Conservation (phyloP, 768 basidiomycete species). For the Xerocomus potaroensis region DNA sequence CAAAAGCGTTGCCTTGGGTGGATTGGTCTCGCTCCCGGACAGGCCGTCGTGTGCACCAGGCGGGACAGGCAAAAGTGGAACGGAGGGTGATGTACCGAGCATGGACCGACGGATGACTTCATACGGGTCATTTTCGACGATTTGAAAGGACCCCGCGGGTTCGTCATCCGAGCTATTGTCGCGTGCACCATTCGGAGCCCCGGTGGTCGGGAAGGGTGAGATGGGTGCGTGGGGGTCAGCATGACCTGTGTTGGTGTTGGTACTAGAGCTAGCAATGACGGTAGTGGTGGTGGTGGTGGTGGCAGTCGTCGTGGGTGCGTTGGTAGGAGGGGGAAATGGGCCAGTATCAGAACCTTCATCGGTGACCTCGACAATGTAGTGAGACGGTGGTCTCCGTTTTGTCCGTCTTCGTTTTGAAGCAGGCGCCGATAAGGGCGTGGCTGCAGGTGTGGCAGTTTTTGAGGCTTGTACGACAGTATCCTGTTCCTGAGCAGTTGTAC, state of each 20-base stretch:
- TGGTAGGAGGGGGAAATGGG: not conserved
- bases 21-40: not conserved
- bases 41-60: not conserved
- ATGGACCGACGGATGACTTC: constrained; percentile 11
- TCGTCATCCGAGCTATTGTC: constrained; percentile 22
- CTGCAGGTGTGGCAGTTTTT: not conserved
- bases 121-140: constrained; percentile 27
- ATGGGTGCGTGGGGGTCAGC: not conserved
- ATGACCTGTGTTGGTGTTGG: not conserved
- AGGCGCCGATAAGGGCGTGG: not conserved
- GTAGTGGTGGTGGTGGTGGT: not conserved
- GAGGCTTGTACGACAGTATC: not conserved
- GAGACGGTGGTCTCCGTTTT: constrained; percentile 19
- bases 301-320: not conserved
- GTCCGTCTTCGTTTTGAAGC: constrained; percentile 2
- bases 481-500: not conserved
- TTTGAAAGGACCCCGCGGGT: constrained; percentile 7
- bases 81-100: not conserved
- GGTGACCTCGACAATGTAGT: constrained; percentile 22
- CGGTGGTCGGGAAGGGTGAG: not conserved
- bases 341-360: constrained; percentile 16
- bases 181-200: too few species aligned
- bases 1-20: not conserved
- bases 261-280: too few species aligned
- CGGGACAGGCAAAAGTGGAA: not conserved